Percentiles rank a stretch among this genome's conserved stretches.
Conservation (phyloP, 139 green algal species). For the Picochlorum sp. region DNA sequence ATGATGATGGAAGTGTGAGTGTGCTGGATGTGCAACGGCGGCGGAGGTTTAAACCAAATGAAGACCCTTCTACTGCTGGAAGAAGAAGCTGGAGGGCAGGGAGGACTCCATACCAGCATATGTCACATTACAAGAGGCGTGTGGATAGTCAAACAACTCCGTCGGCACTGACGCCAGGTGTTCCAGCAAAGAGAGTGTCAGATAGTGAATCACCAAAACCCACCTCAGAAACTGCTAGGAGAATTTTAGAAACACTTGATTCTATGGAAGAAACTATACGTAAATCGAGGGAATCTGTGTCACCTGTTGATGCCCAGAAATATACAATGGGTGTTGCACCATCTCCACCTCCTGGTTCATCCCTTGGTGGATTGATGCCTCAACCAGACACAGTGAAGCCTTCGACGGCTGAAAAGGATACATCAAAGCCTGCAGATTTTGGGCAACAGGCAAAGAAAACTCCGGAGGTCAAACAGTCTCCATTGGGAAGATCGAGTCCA, state of each 20-base stretch:
- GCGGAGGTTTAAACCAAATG: slow-evolving; percentile 5
- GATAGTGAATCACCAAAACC: slow-evolving; percentile 1
- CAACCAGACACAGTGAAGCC: slow-evolving; percentile 13
- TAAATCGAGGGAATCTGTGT: background rate
- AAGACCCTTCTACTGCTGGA: slow-evolving; percentile 4
- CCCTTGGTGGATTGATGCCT: slow-evolving; percentile 5
- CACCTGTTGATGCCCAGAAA: slow-evolving; percentile 6
- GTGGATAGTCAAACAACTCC: background rate
- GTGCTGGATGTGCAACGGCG: slow-evolving; percentile 28
- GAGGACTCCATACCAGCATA: slow-evolving; percentile 21
- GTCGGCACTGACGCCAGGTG: background rate
- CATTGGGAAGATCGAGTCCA: no score
- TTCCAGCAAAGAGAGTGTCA: background rate
- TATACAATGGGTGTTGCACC: background rate
- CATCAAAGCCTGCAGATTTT: background rate
- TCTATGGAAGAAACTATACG: slow-evolving; percentile 19
- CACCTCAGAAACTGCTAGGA: slow-evolving; percentile 32
- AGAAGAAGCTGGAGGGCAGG: slow-evolving; percentile 22
- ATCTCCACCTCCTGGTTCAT: slow-evolving; percentile 3
- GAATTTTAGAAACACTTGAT: slow-evolving; percentile 32
- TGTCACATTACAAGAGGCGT: slow-evolving; percentile 8
- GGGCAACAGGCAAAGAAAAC: no score
- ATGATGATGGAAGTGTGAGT: slow-evolving; percentile 21
- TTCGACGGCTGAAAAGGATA: background rate
- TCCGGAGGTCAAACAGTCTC: no score